Conservation (phyloP, 2,329 filamentous ascomycete species). For the Colletotrichum chlorophyti region DNA sequence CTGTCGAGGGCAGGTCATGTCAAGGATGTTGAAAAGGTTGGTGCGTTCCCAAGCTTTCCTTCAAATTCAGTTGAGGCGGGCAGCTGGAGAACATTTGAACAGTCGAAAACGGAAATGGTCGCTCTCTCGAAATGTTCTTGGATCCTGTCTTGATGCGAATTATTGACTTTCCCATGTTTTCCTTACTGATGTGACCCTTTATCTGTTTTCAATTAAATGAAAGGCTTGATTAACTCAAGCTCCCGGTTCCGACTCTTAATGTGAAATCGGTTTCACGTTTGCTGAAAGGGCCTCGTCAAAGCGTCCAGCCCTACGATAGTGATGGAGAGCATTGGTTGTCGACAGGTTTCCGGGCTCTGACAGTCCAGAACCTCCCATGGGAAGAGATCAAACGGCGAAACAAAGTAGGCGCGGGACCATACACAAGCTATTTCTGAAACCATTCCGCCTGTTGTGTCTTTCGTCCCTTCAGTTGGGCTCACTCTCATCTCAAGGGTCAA, state of each 20-base stretch:
- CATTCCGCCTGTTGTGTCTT: conserved; percentile 3
- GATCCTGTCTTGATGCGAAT: background rate
- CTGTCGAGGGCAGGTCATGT: background rate
- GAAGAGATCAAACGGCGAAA: background rate
- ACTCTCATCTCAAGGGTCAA: conserved; percentile 11
- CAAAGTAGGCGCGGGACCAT: background rate
- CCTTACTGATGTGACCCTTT: conserved; percentile 11
- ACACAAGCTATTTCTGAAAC: background rate
- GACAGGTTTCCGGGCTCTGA: too few relatives aligned
- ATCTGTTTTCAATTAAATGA: conserved; percentile 19
- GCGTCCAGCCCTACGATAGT: conserved; percentile 19
- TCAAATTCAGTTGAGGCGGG: too few relatives aligned
- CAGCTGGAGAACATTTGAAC: background rate
- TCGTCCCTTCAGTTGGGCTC: conserved; percentile 15
- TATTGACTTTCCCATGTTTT: conserved; percentile 26
- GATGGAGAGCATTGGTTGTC: too few relatives aligned
- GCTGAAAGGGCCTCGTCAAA: conserved; percentile 21
- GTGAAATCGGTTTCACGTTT: conserved; percentile 21
- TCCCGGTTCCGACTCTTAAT: conserved; percentile 12
- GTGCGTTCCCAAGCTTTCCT: too few relatives aligned
- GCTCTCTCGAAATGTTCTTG: background rate
- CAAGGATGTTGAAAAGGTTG: too few relatives aligned
- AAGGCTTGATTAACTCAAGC: conserved; percentile 37
- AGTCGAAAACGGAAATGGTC: background rate
- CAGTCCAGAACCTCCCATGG: conserved; percentile 5